Conservation (phyloP, 805 yeast species). For the Lachancea kluyveri region DNA sequence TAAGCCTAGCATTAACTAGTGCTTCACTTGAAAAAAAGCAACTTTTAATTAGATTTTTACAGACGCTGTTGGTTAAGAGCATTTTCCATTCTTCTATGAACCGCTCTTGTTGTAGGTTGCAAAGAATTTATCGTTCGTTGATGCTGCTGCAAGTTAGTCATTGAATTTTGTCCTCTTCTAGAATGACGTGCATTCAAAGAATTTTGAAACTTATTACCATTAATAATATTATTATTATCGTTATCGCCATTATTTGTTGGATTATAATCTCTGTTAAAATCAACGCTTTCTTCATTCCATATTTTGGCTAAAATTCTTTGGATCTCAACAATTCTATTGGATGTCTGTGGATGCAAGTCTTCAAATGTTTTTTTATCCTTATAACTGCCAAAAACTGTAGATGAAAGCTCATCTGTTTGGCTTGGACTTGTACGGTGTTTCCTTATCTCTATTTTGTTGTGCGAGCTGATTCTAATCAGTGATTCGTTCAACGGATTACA, state of each 20-base stretch:
- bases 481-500: slow-evolving; percentile 65
- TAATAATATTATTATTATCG: not conserved
- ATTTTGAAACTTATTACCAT: too few species aligned
- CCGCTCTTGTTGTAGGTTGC: slow-evolving; percentile 39
- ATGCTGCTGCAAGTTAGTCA: slow-evolving; percentile 16
- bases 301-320: slow-evolving; percentile 22
- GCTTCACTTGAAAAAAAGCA: too few species aligned
- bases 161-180: slow-evolving; percentile 1
- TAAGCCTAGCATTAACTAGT: too few species aligned
- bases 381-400: slow-evolving; percentile 4
- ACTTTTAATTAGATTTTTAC: slow-evolving; percentile 1
- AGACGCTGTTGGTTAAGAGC: slow-evolving; percentile 9
- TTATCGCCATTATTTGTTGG: slow-evolving; percentile 11
- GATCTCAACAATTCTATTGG: slow-evolving; percentile 14
- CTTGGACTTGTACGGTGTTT: slow-evolving; percentile 3
- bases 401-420: slow-evolving; percentile 5
- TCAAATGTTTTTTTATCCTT: slow-evolving; percentile 3
- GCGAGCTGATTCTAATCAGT: slow-evolving; percentile 39
- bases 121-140: slow-evolving; percentile 25
- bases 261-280: slow-evolving; percentile 22
- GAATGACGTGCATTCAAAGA: slow-evolving; percentile 10
- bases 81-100: slow-evolving; percentile 31
- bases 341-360: slow-evolving; percentile 4
- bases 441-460: slow-evolving; percentile 10
- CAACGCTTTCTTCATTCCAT: slow-evolving; percentile 27